Percentiles rank a stretch among this genome's conserved stretches.
These are phyloP conservation scores for Coemansia sp. DNA, from an alignment of 192 early-diverging fungal species.

Conservation along the genomic window DNA sequence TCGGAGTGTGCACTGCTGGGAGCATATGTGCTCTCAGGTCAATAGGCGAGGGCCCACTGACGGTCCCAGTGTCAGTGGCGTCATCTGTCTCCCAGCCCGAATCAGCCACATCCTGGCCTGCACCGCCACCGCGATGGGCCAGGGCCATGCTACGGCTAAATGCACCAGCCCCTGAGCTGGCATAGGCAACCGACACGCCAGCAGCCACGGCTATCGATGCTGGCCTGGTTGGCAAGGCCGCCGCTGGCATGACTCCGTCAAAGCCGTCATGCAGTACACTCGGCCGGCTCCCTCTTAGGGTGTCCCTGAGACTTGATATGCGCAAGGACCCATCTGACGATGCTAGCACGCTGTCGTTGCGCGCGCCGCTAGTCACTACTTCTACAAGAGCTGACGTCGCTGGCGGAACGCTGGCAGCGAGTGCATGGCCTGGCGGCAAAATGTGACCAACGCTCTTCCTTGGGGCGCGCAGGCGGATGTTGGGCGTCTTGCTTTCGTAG, in stretches of 20 bases:
- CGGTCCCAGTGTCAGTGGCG: conserved; percentile 4
- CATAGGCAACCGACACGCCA: conserved; percentile 13
- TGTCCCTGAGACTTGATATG: conserved; percentile 7
- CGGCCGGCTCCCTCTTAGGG: neutral
- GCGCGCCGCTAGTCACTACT: conserved; percentile 15
- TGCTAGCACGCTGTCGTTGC: conserved; percentile 15
- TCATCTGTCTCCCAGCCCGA: conserved; percentile 55
- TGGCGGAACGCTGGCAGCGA: neutral
- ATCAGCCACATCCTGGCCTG: conserved; percentile 12
- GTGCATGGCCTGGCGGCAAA: neutral
- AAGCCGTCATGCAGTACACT: conserved; percentile 31
- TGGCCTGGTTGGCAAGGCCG: conserved; percentile 4
- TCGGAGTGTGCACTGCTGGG: neutral
- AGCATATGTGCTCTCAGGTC: neutral
- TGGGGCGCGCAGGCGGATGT: conserved; percentile 34
- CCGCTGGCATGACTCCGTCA: conserved; percentile 28
- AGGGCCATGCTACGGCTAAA: conserved; percentile 1
- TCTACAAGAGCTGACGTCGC: conserved; percentile 12
- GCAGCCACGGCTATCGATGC: conserved; percentile 36
- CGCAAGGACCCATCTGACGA: conserved; percentile 42
- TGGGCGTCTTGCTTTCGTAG: conserved; percentile 48
- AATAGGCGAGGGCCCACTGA: conserved; percentile 1
- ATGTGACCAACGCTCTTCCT: conserved; percentile 19
- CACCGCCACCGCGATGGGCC: neutral
- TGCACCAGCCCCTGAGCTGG: neutral